These are phyloP conservation scores for Pseudoneurospora amorphoporcata DNA, from an alignment of 495 filamentous ascomycete species.

Conservation along the genomic window DNA sequence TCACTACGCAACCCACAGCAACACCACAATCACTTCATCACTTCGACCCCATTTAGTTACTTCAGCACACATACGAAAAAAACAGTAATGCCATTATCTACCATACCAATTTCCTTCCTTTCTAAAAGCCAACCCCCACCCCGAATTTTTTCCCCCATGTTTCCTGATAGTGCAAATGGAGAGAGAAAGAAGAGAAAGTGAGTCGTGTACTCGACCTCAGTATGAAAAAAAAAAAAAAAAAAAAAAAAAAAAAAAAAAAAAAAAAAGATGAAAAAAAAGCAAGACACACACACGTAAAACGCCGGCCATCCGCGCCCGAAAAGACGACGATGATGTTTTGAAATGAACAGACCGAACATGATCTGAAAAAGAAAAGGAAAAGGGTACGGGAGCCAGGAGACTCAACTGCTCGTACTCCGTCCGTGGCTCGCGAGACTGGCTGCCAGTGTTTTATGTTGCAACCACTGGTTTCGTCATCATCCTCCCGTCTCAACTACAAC, in stretches of 20 bases:
- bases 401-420: not conserved
- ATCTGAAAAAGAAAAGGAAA: not conserved
- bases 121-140: not conserved
- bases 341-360: not conserved
- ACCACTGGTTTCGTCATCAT: not conserved
- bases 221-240: too few species aligned
- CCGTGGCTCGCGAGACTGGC: not conserved
- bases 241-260: not conserved
- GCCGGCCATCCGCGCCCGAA: not conserved
- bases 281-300: not conserved
- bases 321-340: not conserved
- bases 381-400: not conserved
- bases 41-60: not conserved
- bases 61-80: not conserved
- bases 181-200: not conserved
- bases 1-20: not conserved
- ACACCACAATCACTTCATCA: not conserved
- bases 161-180: not conserved
- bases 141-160: not conserved
- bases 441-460: not conserved
- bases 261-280: not conserved
- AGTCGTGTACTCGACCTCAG: not conserved
- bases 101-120: not conserved
- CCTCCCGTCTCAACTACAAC: not conserved
- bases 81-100: not conserved